Evolutionary conservation across 2,329 filamentous ascomycete genomes (phyloP).

Genomic region (Cytospora leucostoma): DNA sequence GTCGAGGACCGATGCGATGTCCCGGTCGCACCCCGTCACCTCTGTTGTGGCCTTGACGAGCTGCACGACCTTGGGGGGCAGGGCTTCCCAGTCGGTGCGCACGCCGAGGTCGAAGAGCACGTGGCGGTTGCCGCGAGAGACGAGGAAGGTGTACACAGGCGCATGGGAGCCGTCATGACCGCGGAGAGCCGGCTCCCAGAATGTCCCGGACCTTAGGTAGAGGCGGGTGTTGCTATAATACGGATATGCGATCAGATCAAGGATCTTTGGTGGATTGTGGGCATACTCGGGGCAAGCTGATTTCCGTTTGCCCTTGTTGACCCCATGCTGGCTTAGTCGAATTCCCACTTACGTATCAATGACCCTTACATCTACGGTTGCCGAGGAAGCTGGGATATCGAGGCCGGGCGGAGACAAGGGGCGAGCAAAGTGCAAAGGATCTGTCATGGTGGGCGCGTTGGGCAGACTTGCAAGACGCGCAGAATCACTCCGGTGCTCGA

Average conservation of each 20-base stretch:
- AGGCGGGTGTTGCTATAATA: neutral
- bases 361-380: neutral
- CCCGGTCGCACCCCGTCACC: neutral
- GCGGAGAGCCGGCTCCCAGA: neutral
- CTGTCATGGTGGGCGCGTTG: too few relatives aligned
- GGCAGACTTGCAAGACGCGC: too few relatives aligned
- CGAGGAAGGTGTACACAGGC: conserved; percentile 27
- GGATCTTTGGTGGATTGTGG: neutral
- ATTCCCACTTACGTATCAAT: neutral
- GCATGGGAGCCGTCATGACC: conserved; percentile 3
- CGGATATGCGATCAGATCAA: neutral
- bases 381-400: neutral
- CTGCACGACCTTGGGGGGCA: conserved; percentile 22
- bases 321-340: too few relatives aligned
- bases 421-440: too few relatives aligned
- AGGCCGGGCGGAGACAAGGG: too few relatives aligned
- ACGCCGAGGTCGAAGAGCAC: conserved; percentile 34
- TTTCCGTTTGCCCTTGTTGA: too few relatives aligned
- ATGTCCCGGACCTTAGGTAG: neutral
- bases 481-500: too few relatives aligned
- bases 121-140: conserved; percentile 28
- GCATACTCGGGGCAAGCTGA: neutral
- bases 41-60: conserved; percentile 19
- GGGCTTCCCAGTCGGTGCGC: conserved; percentile 30
- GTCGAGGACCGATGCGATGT: conserved; percentile 2